Evolutionary conservation across 352 stramenopile genomes (phyloP).

Genomic region (Phytophthora pini): DNA sequence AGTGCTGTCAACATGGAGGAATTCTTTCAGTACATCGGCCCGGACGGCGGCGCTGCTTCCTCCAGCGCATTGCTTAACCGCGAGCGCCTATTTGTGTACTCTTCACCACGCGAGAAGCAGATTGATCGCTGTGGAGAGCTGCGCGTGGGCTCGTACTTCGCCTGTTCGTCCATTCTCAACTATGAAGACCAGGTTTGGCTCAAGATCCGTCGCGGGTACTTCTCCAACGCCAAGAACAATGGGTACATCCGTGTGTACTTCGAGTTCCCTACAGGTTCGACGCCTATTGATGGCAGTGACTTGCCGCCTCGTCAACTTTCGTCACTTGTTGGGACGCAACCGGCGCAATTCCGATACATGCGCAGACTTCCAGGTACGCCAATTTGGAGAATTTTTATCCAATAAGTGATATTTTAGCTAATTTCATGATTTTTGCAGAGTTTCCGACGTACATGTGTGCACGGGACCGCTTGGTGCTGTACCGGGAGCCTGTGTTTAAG

Average conservation of each 20-base stretch:
- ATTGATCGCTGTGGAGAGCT: slow-evolving; percentile 72
- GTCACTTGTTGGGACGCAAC: slow-evolving; percentile 23
- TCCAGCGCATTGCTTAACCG: slow-evolving; percentile 38
- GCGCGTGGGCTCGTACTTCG: slow-evolving; percentile 70
- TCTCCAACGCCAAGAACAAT: slow-evolving; percentile 74
- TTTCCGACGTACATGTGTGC: slow-evolving; percentile 73
- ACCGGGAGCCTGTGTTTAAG: slow-evolving; percentile 59
- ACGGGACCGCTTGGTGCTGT: slow-evolving; percentile 54
- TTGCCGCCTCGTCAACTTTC: slow-evolving; percentile 40
- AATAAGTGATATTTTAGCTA: not conserved
- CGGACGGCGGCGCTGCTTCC: slow-evolving; percentile 21
- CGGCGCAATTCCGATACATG: slow-evolving; percentile 57
- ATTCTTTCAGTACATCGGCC: slow-evolving; percentile 77
- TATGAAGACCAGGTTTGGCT: slow-evolving; percentile 76
- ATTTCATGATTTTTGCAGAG: slow-evolving; percentile 27
- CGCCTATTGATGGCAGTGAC: slow-evolving; percentile 22
- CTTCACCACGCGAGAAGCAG: slow-evolving; percentile 59
- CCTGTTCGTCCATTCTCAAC: slow-evolving; percentile 56
- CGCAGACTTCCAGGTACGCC: slow-evolving; percentile 60
- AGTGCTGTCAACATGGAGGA: slow-evolving; percentile 57
- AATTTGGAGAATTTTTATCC: not conserved
- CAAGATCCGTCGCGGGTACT: slow-evolving; percentile 78
- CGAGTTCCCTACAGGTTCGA: slow-evolving; percentile 35
- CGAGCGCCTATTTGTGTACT: slow-evolving; percentile 71
- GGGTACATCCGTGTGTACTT: slow-evolving; percentile 77